These are phyloP conservation scores for Singerocomus inundabilis DNA, from an alignment of 1,284 basidiomycete genomes.

Conservation along the genomic window DNA sequence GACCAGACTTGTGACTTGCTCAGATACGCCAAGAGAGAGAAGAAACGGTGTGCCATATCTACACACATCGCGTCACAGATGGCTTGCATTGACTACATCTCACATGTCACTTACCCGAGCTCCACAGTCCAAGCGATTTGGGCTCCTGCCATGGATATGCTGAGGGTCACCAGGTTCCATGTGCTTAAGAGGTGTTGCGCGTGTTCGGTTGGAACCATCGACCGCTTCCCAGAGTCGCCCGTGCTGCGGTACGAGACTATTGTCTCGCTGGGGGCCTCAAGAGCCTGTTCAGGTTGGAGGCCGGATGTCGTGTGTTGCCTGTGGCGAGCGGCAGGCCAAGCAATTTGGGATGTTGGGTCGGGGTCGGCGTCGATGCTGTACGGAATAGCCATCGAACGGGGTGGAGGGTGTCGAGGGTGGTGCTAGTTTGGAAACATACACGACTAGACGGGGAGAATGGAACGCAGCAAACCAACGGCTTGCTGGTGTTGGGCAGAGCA, in stretches of 20 bases:
- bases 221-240: slow-evolving; percentile 23
- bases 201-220: slow-evolving; percentile 19
- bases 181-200: slow-evolving; percentile 49
- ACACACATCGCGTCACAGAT: slow-evolving; percentile 11
- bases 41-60: slow-evolving; percentile 96
- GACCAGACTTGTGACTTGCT: slow-evolving; percentile 89
- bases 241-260: slow-evolving; percentile 26
- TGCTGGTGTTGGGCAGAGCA: not conserved
- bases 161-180: slow-evolving; percentile 73
- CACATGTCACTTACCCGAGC: slow-evolving; percentile 60
- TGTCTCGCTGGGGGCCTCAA: slow-evolving; percentile 15
- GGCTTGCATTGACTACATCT: slow-evolving; percentile 20
- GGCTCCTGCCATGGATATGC: slow-evolving; percentile 85
- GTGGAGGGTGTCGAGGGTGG: not conserved
- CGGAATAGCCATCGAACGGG: slow-evolving; percentile 46
- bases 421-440: slow-evolving; percentile 17
- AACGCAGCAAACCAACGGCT: not conserved
- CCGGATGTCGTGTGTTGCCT: slow-evolving; percentile 33
- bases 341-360: slow-evolving; percentile 69
- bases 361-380: slow-evolving; percentile 58
- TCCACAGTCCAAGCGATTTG: slow-evolving; percentile 94
- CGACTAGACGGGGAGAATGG: not conserved
- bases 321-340: slow-evolving; percentile 62
- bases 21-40: slow-evolving; percentile 84
- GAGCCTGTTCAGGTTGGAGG: slow-evolving; percentile 22